Conservation (phyloP, 371 early-diverging fungal species). For the Mycotypha africana region DNA sequence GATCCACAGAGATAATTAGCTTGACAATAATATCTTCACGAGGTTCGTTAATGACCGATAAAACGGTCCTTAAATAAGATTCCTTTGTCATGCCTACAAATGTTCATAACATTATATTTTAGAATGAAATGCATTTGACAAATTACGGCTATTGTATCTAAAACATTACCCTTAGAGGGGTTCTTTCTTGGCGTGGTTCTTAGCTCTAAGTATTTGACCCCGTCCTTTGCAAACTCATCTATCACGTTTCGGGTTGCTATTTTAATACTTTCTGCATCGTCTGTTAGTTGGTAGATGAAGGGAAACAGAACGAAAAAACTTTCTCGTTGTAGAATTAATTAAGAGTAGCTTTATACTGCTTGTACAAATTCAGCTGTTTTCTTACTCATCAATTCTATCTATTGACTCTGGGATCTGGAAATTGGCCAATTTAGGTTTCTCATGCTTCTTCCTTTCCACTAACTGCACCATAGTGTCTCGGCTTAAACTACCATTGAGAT, state of each 20-base stretch:
- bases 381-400: constrained; percentile 31
- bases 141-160: no score
- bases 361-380: background rate
- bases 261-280: constrained; percentile 36
- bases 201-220: constrained; percentile 57
- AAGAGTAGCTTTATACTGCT: no score
- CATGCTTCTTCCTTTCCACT: constrained; percentile 32
- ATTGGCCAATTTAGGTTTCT: constrained; percentile 30
- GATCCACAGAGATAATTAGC: constrained; percentile 53
- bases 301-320: constrained; percentile 57
- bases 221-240: constrained; percentile 48
- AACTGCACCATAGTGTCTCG: constrained; percentile 39
- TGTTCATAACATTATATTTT: background rate
- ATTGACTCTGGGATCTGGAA: constrained; percentile 31
- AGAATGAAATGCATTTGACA: background rate
- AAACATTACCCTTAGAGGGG: no score
- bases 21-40: constrained; percentile 38
- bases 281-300: constrained; percentile 53
- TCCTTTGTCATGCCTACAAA: constrained; percentile 57
- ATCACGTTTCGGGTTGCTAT: constrained; percentile 43
- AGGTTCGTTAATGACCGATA: constrained; percentile 30
- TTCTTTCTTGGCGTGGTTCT: constrained; percentile 54
- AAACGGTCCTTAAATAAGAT: constrained; percentile 44
- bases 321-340: background rate
- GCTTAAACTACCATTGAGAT: constrained; percentile 55